Evolutionary conservation across 768 basidiomycete species (phyloP), one percentile per base, ranked within the genome.

Genomic region (Amanita fuliginea): DNA sequence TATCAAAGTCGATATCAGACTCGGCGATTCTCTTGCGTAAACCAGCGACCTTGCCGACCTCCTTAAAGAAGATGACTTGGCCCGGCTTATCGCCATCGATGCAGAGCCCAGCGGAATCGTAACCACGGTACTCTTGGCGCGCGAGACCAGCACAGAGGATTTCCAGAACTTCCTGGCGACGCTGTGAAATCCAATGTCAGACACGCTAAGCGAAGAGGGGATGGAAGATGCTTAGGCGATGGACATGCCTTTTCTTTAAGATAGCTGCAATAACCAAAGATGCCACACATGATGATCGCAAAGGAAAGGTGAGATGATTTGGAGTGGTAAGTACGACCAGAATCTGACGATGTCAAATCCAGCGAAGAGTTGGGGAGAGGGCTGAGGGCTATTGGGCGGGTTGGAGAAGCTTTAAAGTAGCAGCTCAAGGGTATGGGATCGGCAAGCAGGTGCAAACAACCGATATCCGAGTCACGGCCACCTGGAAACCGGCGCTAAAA

Each of bases 121-220:
- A 99, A 35, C 96, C 96, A 62, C 96, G 86, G 68, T 99, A 99
- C 65, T 99, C 96, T 57, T 97, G 83, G 52, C 96, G 83, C 47
- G 88, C 82, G 52, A 99, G 86, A 54, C 94, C 96, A 50, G 83
- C 85, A 60, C 81, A 79, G 45, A 99, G 79, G 54, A 93, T 81
- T 59, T 98, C 93, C 54, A 95, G 81, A 55, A 98, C 76, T 59
- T 90, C 85, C 64, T 87, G 83, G 58, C 95, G 89, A 63, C 83
- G 80, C 90, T 94, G 64, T 44, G 42, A 51, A 57, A 37, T 46
- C 54, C 46, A 49, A 56, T 46, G 51, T 45, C 24, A 51, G 16
- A 28, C 9, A 14, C 18, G 10, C 10, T 26, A 39, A 22, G 39
- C 26, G n/a, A 42, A 39, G 14, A 26, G 21, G 13, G 46, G 16